A percentile compares a stretch with the other conserved stretches of the same genome.
phyloP scores from a whole-genome alignment of 352 stramenopile species.

The Globisporangium lucens region DNA sequence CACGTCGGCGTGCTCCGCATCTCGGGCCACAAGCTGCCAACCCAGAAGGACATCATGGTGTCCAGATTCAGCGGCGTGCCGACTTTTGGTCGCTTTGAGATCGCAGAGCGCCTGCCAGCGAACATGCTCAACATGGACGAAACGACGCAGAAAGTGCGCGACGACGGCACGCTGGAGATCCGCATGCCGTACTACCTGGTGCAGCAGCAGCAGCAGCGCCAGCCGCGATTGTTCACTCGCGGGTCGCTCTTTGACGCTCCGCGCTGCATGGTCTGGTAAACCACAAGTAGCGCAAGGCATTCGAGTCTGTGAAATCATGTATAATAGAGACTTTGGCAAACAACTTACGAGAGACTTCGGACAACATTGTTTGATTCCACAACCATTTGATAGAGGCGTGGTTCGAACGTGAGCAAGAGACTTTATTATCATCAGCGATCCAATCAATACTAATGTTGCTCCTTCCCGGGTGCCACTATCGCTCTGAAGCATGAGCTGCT shows the following conservation, averaged over 20 bases:
- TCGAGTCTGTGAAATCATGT: too few relatives aligned
- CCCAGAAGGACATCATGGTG: conserved; percentile 52
- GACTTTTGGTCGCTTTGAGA: conserved; percentile 68
- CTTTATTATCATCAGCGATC: too few relatives aligned
- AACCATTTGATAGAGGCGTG: too few relatives aligned
- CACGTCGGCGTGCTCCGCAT: conserved; percentile 18
- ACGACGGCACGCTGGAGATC: conserved; percentile 57
- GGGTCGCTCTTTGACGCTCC: not conserved
- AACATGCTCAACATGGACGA: conserved; percentile 1
- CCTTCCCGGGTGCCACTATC: too few relatives aligned
- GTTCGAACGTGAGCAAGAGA: too few relatives aligned
- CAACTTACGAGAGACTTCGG: too few relatives aligned
- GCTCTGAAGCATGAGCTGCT: too few relatives aligned
- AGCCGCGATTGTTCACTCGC: not conserved
- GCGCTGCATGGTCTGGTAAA: conserved; percentile 10
- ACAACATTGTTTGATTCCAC: too few relatives aligned
- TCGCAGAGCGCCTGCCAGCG: conserved; percentile 46
- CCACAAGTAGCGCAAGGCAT: too few relatives aligned
- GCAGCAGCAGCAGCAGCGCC: not conserved
- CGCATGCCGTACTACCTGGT: conserved; percentile 39
- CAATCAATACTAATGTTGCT: too few relatives aligned
- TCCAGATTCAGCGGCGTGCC: conserved; percentile 48
- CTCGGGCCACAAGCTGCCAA: conserved; percentile 49
- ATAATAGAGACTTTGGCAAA: too few relatives aligned
- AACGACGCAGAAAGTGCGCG: too few relatives aligned